Conservation (phyloP, 2,329 filamentous ascomycete species). For the Periconia sp. region DNA sequence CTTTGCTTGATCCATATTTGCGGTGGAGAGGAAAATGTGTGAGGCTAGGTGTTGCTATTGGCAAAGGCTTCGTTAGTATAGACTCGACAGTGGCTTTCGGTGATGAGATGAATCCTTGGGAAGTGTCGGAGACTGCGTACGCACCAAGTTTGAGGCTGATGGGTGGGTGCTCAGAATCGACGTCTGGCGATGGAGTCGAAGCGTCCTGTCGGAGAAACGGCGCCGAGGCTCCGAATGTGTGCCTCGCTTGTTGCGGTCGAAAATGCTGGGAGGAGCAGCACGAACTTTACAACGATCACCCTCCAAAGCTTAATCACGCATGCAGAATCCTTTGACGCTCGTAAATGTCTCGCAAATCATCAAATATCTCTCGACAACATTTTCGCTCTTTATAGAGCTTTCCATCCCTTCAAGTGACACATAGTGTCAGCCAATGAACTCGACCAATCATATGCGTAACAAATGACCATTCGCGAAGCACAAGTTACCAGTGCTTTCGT, state of each 20-base stretch:
- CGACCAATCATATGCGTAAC: too few relatives aligned
- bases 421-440: too few relatives aligned
- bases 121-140: constrained; percentile 8
- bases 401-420: too few relatives aligned
- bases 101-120: not conserved
- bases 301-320: too few relatives aligned
- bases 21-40: constrained; percentile 31
- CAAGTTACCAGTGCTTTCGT: too few relatives aligned
- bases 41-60: constrained; percentile 7
- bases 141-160: constrained; percentile 15
- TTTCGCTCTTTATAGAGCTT: too few relatives aligned
- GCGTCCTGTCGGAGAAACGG: constrained; percentile 23
- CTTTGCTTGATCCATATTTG: constrained; percentile 55
- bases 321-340: not conserved
- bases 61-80: constrained; percentile 5
- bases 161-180: constrained; percentile 15
- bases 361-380: too few relatives aligned
- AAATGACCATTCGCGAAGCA: too few relatives aligned
- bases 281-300: too few relatives aligned
- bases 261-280: too few relatives aligned
- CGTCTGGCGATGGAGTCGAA: constrained; percentile 24
- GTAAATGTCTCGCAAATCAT: too few relatives aligned
- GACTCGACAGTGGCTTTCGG: not conserved
- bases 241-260: constrained; percentile 12
- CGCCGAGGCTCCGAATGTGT: constrained; percentile 25